Base-by-base conservation (phyloP, 2,329 filamentous ascomycete genomes). In the Rhynchosporium secalis region DNA sequence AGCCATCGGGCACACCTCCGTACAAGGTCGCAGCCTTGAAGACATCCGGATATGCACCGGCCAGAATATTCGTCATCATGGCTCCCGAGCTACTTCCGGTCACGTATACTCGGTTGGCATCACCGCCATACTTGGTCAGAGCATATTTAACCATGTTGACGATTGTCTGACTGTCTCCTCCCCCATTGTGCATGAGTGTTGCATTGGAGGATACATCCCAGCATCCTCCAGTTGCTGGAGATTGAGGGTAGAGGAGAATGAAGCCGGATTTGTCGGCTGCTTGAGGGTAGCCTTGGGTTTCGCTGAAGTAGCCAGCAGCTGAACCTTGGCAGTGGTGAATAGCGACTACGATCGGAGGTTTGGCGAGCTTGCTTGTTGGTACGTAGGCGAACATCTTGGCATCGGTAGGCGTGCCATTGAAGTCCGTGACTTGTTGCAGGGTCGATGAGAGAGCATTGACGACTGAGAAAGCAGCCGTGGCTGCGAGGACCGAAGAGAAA, bases 91-190 rank as follows among this genome's bases (percentile, higher is more conserved):
- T 78, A 1, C 70, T 71, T 4, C 85, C 84, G 0, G 80, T 83
- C 2, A 81, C 81, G 63, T 80, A 86, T 2, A 86, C 81, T 58
- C 77, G 77, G 64, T 69, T 75, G 33, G 77, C 68, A 68, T 87
- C 80, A 31, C 77, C 83, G 1, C 76, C 75, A 73, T 86, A 85
- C 69, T 77, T 77, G 8, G 71, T 65, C n/a, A 86, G 71, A 2
- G 81, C 76, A 68, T 83, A 85, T 40, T 73, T 76, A 52, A 86
- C 82, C 83, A 87, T 86, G 68, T 82, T 84, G 26, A 79, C 81
- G 62, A 87, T 83, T 0, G 78, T 77, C 46, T 80, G 79, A 54
- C 78, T 81, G 71, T 86, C 81, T 2, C 82, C 82, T 26, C 83
- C 83, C 5, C 82, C 84, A 60, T 82, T 77, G 67, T 84, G 83